Evolutionary conservation across 257 asterid genomes (phyloP).

Genomic region (Nicotiana undulata): DNA sequence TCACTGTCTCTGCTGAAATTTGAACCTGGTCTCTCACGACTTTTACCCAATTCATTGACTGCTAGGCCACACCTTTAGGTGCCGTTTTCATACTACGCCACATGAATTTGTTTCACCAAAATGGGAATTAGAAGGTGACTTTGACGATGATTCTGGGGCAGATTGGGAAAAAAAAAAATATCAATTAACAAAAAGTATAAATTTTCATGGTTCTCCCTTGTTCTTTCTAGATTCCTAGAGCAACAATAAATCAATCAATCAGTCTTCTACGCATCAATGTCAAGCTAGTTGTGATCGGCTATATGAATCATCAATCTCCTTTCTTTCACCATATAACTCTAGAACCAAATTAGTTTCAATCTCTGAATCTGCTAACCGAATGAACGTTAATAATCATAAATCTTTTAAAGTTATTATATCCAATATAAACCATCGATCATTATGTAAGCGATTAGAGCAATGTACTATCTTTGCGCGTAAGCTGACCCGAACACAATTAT

Average conservation of each 20-base stretch:
- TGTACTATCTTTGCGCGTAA: neutral
- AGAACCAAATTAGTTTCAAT: neutral
- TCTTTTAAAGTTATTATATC: neutral
- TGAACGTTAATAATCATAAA: neutral
- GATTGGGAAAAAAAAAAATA: neutral
- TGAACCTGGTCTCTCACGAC: neutral
- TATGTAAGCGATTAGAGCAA: neutral
- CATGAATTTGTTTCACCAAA: neutral
- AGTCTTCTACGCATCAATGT: neutral
- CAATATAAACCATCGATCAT: neutral
- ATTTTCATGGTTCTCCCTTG: neutral
- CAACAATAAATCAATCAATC: neutral
- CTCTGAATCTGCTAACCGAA: neutral
- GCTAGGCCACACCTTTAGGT: neutral
- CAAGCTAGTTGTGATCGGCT: neutral
- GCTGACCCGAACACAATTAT: neutral
- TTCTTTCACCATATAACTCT: neutral
- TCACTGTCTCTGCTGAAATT: neutral
- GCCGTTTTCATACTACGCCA: neutral
- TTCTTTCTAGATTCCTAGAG: neutral
- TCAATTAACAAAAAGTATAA: neutral
- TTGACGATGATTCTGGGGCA: neutral
- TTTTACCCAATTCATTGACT: neutral
- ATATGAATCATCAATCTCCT: neutral
- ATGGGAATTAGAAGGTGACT: neutral